Conservation (phyloP, 805 yeast genomes). For the Myxozyma neotropica region DNA sequence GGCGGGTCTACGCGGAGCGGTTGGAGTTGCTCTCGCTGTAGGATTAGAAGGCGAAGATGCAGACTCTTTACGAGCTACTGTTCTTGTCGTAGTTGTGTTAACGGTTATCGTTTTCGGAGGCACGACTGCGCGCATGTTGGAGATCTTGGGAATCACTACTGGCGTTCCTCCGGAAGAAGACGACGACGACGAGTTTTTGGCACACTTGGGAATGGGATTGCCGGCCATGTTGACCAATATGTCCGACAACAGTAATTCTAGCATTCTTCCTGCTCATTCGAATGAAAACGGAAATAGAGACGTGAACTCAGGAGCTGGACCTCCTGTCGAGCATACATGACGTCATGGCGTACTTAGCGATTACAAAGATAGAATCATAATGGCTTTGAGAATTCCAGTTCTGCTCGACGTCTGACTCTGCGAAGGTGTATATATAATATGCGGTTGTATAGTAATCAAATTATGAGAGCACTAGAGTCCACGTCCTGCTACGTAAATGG, state of each 20-base stretch:
- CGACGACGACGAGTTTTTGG: conserved; percentile 67
- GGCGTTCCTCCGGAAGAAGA: conserved; percentile 83
- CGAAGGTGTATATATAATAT: no score
- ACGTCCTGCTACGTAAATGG: no score
- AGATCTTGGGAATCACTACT: conserved; percentile 86
- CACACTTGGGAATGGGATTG: conserved; percentile 62
- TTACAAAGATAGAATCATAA: no score
- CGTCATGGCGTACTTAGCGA: no score
- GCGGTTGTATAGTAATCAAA: no score
- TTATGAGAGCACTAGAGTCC: no score
- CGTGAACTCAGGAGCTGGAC: not conserved
- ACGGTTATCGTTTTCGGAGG: conserved; percentile 98
- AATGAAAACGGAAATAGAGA: not conserved
- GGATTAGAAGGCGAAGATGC: conserved; percentile 95
- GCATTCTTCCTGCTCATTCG: not conserved
- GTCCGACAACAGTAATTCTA: not conserved
- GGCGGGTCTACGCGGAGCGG: conserved; percentile 99
- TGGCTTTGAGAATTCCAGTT: no score
- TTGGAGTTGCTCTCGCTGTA: conserved; percentile 98
- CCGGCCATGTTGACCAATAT: conserved; percentile 40
- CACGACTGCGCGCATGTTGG: conserved; percentile 97
- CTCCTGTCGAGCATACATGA: no score
- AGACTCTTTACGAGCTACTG: conserved; percentile 87
- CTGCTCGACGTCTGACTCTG: no score
- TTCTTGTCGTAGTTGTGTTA: conserved; percentile 91